phyloP scores from a whole-genome alignment of 2,329 filamentous ascomycete species.

The Venturia effusa region DNA sequence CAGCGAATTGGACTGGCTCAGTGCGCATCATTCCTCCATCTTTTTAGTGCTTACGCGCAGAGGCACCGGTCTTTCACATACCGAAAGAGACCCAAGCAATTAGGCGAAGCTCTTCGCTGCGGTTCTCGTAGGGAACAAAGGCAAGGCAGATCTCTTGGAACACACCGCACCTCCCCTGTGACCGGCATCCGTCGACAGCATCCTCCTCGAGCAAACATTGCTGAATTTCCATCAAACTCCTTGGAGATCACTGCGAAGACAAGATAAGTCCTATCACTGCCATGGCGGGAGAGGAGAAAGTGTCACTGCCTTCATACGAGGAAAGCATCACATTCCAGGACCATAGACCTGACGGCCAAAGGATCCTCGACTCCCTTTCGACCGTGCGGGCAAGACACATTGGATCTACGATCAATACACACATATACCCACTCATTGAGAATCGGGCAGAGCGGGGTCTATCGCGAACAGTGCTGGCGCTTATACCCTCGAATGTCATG shows the following conservation, averaged over 20 bases:
- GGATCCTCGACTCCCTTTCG: slow-evolving; percentile 26
- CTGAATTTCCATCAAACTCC: neutral
- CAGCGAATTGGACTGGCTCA: no score
- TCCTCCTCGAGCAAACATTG: neutral
- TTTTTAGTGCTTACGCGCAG: neutral
- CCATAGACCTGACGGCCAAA: slow-evolving; percentile 17
- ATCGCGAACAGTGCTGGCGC: slow-evolving; percentile 31
- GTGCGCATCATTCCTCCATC: neutral
- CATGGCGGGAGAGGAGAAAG: neutral
- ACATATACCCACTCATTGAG: slow-evolving; percentile 32
- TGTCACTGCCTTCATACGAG: slow-evolving; percentile 17
- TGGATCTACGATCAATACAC: slow-evolving; percentile 24
- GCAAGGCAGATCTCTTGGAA: neutral
- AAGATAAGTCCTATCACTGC: neutral
- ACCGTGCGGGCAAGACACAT: slow-evolving; percentile 31
- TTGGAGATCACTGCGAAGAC: neutral
- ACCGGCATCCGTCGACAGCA: neutral
- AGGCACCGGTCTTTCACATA: neutral
- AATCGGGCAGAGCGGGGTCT: slow-evolving; percentile 30
- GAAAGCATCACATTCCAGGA: slow-evolving; percentile 12
- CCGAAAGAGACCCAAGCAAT: neutral
- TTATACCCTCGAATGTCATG: slow-evolving; percentile 33
- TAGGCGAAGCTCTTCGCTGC: neutral
- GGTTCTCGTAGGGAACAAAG: neutral
- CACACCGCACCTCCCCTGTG: neutral